Evolutionary conservation across 257 asterid species (phyloP).

Genomic region (Henckelia pumila): DNA sequence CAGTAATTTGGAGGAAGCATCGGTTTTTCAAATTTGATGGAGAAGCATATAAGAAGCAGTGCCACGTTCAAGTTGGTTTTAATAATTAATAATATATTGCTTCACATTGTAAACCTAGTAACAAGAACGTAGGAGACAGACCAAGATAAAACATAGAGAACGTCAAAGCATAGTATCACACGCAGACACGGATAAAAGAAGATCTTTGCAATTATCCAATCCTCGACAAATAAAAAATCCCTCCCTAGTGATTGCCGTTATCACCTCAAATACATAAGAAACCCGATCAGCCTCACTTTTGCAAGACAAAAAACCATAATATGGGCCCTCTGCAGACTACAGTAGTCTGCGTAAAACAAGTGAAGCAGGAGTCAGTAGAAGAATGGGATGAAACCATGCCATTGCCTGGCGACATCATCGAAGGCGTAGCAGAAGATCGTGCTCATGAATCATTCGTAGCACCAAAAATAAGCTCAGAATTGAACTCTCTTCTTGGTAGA

Average conservation of each 20-base stretch:
- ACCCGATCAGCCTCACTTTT: neutral
- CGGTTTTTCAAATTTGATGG: no score
- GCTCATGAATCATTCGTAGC: slow-evolving; percentile 31
- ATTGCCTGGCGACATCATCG: slow-evolving; percentile 55
- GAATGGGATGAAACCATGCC: slow-evolving; percentile 56
- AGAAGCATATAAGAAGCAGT: no score
- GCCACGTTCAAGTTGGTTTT: slow-evolving; percentile 2
- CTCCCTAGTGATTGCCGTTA: slow-evolving; percentile 31
- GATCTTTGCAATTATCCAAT: slow-evolving; percentile 16
- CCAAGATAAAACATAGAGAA: slow-evolving; percentile 28
- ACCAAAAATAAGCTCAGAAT: slow-evolving; percentile 40
- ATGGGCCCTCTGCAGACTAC: slow-evolving; percentile 32
- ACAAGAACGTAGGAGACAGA: slow-evolving; percentile 15
- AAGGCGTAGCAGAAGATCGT: slow-evolving; percentile 36
- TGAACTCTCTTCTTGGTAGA: slow-evolving; percentile 31
- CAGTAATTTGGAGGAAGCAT: no score
- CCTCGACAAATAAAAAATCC: slow-evolving; percentile 33
- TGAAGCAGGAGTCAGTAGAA: slow-evolving; percentile 39
- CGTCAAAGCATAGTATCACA: slow-evolving; percentile 30
- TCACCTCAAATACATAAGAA: neutral
- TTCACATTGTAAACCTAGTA: slow-evolving; percentile 7
- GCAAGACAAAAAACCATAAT: neutral
- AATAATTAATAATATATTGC: slow-evolving; percentile 4
- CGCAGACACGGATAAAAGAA: neutral
- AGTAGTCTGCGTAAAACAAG: slow-evolving; percentile 42